Base-by-base conservation (phyloP, 345 rosid species). In the Acer saccharum region DNA sequence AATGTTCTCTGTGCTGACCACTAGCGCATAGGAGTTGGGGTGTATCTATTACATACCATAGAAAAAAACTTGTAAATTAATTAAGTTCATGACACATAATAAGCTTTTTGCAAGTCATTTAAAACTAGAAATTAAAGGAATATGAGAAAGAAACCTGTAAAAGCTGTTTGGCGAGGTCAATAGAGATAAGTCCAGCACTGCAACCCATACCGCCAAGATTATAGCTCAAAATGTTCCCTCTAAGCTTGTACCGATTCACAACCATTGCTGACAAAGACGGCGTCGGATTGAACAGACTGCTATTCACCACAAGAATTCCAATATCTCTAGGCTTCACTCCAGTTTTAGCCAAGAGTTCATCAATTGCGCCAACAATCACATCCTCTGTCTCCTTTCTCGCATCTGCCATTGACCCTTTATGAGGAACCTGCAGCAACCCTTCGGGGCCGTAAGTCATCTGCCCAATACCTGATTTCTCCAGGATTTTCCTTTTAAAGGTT, bases 1-100 rank as follows among this genome's bases (percentile, higher is more conserved):
- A 7, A 86, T 86, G 82, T 86, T 88, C 81, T 91, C 92, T 1
- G 85, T 86, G 78, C 90, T 91, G 1, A 91, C 80, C 9, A 91
- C 91, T 52, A 91, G 79, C 12, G 91, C 95, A 77, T 88, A 91
- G 17, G 89, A 71, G 77, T 83, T 82, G 8, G 80, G 82, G 2
- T 86, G 79, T 62, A 87, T 91, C 88, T 90, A 77, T 25, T 10
- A 57, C 65, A 43, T 43, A 7, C 9, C 46, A 43, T 50, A 3
- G 17, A 14, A 2, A 50, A 50, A 14, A 13, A 35, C 39, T 4
- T 35, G 39, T 4, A 35, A 35, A 35, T 35, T 35, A 35, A 35
- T 35, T 35, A 35, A 4, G 39, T 35, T 35, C 39, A 4, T 4
- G 6, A 4, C 39, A 35, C 39, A 35, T 35, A 35, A 35, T 35